Conservation (phyloP, 1,284 basidiomycete genomes). For the Gomphus bonarii region DNA sequence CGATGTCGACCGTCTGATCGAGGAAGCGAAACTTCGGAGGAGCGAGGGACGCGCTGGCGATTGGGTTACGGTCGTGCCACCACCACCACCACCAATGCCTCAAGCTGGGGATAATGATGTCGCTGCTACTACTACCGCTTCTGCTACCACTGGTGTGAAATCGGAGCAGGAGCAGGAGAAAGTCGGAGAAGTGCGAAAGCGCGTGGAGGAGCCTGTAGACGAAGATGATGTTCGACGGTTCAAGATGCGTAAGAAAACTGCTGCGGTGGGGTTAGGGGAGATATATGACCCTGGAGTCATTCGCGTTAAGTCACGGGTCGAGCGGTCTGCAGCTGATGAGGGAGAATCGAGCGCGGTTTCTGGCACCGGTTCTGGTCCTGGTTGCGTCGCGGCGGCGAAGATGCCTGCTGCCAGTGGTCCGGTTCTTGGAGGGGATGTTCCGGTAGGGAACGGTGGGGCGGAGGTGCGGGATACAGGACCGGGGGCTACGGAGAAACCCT, state of each 20-base stretch:
- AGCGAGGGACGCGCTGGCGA: slow-evolving; percentile 69
- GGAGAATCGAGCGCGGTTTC: too few relatives aligned
- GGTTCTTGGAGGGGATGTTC: neutral
- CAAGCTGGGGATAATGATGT: slow-evolving; percentile 17
- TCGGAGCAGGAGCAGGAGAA: slow-evolving; percentile 16
- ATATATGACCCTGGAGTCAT: slow-evolving; percentile 64
- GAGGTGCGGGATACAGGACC: neutral
- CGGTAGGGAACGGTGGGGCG: neutral
- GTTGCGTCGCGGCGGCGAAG: neutral
- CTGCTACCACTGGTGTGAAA: neutral
- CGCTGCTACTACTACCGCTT: slow-evolving; percentile 11
- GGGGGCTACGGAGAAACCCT: slow-evolving; percentile 17
- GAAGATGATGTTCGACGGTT: slow-evolving; percentile 48
- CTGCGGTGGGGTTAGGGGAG: slow-evolving; percentile 47
- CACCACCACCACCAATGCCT: slow-evolving; percentile 17
- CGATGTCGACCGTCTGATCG: slow-evolving; percentile 48
- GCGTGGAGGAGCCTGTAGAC: slow-evolving; percentile 24
- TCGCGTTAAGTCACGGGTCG: slow-evolving; percentile 49
- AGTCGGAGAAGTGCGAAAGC: slow-evolving; percentile 24
- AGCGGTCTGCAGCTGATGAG: slow-evolving; percentile 13
- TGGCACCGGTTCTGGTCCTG: neutral
- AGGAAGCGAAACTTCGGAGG: slow-evolving; percentile 47
- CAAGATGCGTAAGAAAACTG: slow-evolving; percentile 55
- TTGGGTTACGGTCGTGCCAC: slow-evolving; percentile 66
- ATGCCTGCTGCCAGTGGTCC: neutral